A percentile compares a stretch with the other conserved stretches of the same genome.
phyloP scores from a whole-genome alignment of 2,329 filamentous ascomycete genomes.

The Corynespora cassiicola region DNA sequence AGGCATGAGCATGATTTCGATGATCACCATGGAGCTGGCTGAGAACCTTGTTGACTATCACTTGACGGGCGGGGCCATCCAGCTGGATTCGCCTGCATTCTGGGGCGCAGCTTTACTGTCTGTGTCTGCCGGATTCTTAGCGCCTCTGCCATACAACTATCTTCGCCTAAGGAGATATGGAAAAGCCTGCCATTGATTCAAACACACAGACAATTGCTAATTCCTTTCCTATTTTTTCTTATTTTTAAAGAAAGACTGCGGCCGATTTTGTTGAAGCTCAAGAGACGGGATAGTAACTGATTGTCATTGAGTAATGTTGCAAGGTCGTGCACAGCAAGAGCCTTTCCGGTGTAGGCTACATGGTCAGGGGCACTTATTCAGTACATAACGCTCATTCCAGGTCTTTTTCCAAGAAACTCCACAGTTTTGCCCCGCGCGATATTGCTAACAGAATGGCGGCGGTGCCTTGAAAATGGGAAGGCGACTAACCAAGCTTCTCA shows the following conservation, averaged over 20 bases:
- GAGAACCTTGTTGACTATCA: conserved; percentile 64
- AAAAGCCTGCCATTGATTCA: conserved; percentile 57
- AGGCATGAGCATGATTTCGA: conserved; percentile 66
- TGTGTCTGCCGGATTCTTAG: conserved; percentile 54
- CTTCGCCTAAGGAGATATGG: conserved; percentile 56
- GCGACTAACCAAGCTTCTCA: background rate
- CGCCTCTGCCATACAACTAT: conserved; percentile 63
- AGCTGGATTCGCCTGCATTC: conserved; percentile 56
- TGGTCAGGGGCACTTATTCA: background rate
- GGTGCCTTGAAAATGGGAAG: too few species aligned
- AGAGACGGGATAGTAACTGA: too few species aligned
- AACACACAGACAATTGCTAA: too few species aligned
- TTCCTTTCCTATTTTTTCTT: too few species aligned
- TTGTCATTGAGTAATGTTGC: too few species aligned
- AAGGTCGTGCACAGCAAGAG: too few species aligned
- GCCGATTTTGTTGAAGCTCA: too few species aligned
- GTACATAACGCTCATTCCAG: too few species aligned
- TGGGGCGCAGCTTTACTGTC: conserved; percentile 59
- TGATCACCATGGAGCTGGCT: conserved; percentile 64
- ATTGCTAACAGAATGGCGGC: too few species aligned
- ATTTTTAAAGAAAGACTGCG: too few species aligned
- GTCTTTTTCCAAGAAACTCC: background rate
- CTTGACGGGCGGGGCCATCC: conserved; percentile 59
- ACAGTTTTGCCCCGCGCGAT: background rate
- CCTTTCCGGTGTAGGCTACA: too few species aligned